Conservation (phyloP, 1,284 basidiomycete species). For the Mycena sp. region DNA sequence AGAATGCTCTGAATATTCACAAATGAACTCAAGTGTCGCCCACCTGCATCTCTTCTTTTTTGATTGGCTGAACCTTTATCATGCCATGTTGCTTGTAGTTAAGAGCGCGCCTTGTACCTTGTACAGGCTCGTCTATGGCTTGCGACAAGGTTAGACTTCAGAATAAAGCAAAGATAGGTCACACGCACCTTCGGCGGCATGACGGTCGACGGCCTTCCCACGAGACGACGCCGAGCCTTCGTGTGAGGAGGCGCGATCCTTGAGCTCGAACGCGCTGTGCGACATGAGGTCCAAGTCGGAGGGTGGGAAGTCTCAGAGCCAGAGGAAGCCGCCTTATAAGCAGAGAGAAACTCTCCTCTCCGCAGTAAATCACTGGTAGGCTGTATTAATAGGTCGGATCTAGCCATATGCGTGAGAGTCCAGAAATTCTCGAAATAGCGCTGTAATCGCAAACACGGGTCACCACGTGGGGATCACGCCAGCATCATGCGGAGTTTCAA, state of each 20-base stretch:
- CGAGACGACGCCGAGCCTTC: conserved; percentile 44
- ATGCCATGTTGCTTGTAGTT: conserved; percentile 40
- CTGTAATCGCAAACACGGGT: too few relatives aligned
- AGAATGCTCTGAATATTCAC: conserved; percentile 21
- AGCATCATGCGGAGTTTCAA: too few relatives aligned
- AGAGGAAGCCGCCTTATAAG: too few relatives aligned
- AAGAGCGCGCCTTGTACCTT: background rate
- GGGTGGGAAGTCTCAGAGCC: too few relatives aligned
- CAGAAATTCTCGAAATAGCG: too few relatives aligned
- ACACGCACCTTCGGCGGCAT: conserved; percentile 59
- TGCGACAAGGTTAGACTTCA: too few relatives aligned
- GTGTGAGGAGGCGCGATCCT: conserved; percentile 54
- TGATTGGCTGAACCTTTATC: conserved; percentile 84
- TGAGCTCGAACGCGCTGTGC: conserved; percentile 44
- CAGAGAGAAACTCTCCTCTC: too few relatives aligned
- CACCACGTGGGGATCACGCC: too few relatives aligned
- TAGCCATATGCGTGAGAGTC: too few relatives aligned
- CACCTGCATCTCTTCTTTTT: conserved; percentile 87
- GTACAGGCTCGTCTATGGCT: background rate
- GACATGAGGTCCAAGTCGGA: conserved; percentile 12
- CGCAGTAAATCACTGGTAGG: too few relatives aligned
- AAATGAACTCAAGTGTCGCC: conserved; percentile 35
- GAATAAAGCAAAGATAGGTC: too few relatives aligned
- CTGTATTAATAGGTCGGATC: too few relatives aligned
- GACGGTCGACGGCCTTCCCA: conserved; percentile 79